Conservation (phyloP, 208 protist genomes). For the Leishmania major region DNA sequence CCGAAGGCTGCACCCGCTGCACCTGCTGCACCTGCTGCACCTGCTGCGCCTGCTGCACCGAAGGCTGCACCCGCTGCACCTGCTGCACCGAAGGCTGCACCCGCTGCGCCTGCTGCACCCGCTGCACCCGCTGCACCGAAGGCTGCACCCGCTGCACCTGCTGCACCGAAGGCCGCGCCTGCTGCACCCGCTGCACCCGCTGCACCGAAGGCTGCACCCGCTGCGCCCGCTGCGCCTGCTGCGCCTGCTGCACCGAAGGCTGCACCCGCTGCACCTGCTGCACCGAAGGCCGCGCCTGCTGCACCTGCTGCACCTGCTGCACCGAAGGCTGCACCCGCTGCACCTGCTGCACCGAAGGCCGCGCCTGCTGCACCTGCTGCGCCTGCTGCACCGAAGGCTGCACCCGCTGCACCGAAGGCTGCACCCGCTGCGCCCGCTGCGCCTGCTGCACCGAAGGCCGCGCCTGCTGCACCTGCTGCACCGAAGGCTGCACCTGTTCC, state of each 20-base stretch:
- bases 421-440: background rate
- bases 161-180: background rate
- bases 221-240: background rate
- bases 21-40: background rate
- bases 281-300: background rate
- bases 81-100: background rate
- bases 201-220: background rate
- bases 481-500: background rate
- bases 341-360: background rate
- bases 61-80: background rate
- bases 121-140: background rate
- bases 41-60: background rate
- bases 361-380: slow-evolving; percentile 3
- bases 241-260: background rate
- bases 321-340: background rate
- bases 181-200: slow-evolving; percentile 4
- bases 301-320: background rate
- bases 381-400: slow-evolving; percentile 1
- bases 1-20: slow-evolving; percentile 1
- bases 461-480: background rate
- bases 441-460: background rate
- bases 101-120: background rate
- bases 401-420: background rate
- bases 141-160: background rate
- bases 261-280: background rate